Percentiles rank a stretch among this genome's conserved stretches.
Conservation (phyloP, 1,139 yeast species). For the Diutina mesorugosa region DNA sequence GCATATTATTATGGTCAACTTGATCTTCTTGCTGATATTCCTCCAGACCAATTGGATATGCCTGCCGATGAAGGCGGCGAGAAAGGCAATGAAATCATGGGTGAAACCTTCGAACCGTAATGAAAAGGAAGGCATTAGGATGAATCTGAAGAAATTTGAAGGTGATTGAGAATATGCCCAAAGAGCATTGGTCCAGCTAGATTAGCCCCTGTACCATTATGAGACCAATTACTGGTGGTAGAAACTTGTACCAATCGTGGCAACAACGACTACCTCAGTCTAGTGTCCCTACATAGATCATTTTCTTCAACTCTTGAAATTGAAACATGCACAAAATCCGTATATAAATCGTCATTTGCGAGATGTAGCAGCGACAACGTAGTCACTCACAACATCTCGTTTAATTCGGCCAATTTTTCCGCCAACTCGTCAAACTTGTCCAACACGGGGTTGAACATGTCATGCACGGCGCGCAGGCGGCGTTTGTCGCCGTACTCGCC, state of each 20-base stretch:
- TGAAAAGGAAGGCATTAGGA: too few species aligned
- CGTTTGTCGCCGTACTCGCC: background rate
- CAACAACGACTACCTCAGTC: too few species aligned
- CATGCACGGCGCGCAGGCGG: background rate
- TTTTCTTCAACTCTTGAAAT: background rate
- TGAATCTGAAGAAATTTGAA: too few species aligned
- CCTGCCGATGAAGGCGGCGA: background rate
- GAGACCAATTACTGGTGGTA: too few species aligned
- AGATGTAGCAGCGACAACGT: background rate
- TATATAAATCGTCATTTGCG: background rate
- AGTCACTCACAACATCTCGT: constrained; percentile 9
- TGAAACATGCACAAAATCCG: background rate
- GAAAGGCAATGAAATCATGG: background rate
- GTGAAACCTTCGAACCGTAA: background rate
- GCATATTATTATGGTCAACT: background rate
- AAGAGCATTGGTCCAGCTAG: too few species aligned
- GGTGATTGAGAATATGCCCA: too few species aligned
- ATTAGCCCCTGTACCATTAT: too few species aligned
- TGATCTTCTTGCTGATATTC: background rate
- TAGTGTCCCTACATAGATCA: background rate
- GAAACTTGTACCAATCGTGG: too few species aligned
- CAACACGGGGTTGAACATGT: constrained; percentile 36
- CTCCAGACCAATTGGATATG: background rate
- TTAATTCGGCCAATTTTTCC: constrained; percentile 30
- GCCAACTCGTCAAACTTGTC: constrained; percentile 35